These are phyloP conservation scores for Metarhizium brunneum DNA, from an alignment of 2,329 filamentous ascomycete genomes.

Conservation along the genomic window DNA sequence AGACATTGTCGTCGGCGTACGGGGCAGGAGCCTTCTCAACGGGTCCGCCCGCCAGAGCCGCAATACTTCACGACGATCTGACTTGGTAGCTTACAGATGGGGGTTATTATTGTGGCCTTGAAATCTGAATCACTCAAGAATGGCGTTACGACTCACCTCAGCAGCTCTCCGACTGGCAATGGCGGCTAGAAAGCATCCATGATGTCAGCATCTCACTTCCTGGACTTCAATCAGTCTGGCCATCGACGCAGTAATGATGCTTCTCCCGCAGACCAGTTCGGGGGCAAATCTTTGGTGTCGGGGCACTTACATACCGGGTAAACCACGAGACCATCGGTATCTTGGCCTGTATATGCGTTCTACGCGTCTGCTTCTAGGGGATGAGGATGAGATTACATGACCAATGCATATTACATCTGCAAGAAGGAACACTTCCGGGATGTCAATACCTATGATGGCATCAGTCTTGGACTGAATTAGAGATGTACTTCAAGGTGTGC, in stretches of 20 bases:
- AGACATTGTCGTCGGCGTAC: slow-evolving; percentile 20
- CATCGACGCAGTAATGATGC: too few species aligned
- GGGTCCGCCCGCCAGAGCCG: slow-evolving; percentile 24
- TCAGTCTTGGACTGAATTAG: background rate
- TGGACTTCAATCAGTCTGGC: too few species aligned
- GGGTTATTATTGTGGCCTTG: too few species aligned
- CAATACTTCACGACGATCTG: slow-evolving; percentile 37
- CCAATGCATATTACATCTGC: slow-evolving; percentile 60
- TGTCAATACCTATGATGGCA: background rate
- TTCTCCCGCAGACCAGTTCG: too few species aligned
- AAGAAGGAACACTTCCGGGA: slow-evolving; percentile 50
- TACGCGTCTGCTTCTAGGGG: slow-evolving; percentile 63
- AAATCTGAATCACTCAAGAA: too few species aligned
- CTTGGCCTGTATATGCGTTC: slow-evolving; percentile 57
- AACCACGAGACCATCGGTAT: slow-evolving; percentile 40
- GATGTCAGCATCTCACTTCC: too few species aligned
- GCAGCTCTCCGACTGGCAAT: too few species aligned
- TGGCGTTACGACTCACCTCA: too few species aligned
- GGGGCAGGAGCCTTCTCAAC: slow-evolving; percentile 28
- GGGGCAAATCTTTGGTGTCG: too few species aligned
- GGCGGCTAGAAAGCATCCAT: too few species aligned
- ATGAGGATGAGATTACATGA: slow-evolving; percentile 59
- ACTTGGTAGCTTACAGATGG: slow-evolving; percentile 14
- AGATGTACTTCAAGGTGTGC: too few species aligned
- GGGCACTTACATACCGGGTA: too few species aligned